These are phyloP conservation scores for Scolecobasidium constrictum DNA, from an alignment of 2,329 filamentous ascomycete species.

Conservation along the genomic window DNA sequence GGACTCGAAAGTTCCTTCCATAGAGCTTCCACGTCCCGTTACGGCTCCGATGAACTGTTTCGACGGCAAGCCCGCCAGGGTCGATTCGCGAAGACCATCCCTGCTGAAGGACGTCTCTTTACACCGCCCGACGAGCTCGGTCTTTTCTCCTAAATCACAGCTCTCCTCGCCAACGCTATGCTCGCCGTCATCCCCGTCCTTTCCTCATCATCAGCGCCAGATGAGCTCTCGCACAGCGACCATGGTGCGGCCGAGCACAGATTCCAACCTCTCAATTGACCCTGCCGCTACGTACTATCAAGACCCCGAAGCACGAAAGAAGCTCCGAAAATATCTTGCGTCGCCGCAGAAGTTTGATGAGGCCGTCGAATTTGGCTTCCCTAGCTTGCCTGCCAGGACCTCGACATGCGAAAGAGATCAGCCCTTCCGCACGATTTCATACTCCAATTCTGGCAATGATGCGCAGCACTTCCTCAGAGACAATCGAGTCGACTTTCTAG, in stretches of 20 bases:
- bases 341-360: conserved; percentile 95
- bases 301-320: conserved; percentile 78
- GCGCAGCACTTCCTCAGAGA: conserved; percentile 49
- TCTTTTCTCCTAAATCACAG: not conserved
- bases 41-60: conserved; percentile 6
- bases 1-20: not conserved
- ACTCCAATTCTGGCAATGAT: conserved; percentile 35
- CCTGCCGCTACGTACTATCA: conserved; percentile 56
- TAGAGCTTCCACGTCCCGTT: not conserved
- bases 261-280: conserved; percentile 9
- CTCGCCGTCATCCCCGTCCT: not conserved
- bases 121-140: not conserved
- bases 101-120: not conserved
- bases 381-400: conserved; percentile 33
- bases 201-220: conserved; percentile 8
- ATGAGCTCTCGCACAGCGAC: not conserved
- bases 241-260: conserved; percentile 7
- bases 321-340: conserved; percentile 73
- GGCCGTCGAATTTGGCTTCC: conserved; percentile 87
- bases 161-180: conserved; percentile 4
- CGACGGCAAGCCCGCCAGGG: conserved; percentile 1
- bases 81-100: not conserved
- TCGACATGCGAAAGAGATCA: conserved; percentile 9
- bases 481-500: conserved; percentile 37
- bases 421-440: conserved; percentile 12